Evolutionary conservation across 2,329 filamentous ascomycete genomes (phyloP), one percentile per base, ranked within the genome.

Genomic region (Blumeria graminis): DNA sequence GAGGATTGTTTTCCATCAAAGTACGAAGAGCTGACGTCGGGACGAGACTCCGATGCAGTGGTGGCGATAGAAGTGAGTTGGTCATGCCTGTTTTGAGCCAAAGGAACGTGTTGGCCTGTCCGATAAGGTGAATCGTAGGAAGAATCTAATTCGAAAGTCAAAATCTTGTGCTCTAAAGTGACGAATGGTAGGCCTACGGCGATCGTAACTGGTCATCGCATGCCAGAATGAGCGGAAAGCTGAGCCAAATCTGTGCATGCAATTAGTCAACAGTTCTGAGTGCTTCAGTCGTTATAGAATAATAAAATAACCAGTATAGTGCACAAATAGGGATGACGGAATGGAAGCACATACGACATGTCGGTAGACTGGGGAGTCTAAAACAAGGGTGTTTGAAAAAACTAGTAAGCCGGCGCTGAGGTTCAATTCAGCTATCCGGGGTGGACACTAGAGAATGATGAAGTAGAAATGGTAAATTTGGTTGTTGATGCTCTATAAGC

Each of bases 191-290:
- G 55, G 72, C 78, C 67, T 71, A 82, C 79, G 79, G 70, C 79
- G 71, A 68, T 82, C 79, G 72, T 82, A 74, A 63, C 78, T 82
- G 70, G 79, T 82, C 77, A 82, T 66, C 6, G 84, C 80, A 75
- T 96, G 92, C 92, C 92, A 98, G 72, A 98, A 90, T 60, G 84
- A 85, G 71, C 84, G 84, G 71, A 92, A 84, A 70, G 83, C 80
- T 64, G 76, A 76, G 64, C 79, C 76, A 66, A 90, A 69, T 65
- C 82, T 62, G 41, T 9, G 13, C 22, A n/a, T 14, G 13, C 28
- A 28, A 6, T 33, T 16, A 46, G 5, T 18, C 39, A 43, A n/a
- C 11, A 43, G 39, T 43, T 43, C 18, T n/a, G 14, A 6, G 18
- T 43, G n/a, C 39, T 43, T 14, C 13, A 43, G 10, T 6, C 3